A percentile compares a stretch with the other conserved stretches of the same genome.
Conservation (phyloP, 2,329 filamentous ascomycete species). For the Thermomyces lanuginosus region DNA sequence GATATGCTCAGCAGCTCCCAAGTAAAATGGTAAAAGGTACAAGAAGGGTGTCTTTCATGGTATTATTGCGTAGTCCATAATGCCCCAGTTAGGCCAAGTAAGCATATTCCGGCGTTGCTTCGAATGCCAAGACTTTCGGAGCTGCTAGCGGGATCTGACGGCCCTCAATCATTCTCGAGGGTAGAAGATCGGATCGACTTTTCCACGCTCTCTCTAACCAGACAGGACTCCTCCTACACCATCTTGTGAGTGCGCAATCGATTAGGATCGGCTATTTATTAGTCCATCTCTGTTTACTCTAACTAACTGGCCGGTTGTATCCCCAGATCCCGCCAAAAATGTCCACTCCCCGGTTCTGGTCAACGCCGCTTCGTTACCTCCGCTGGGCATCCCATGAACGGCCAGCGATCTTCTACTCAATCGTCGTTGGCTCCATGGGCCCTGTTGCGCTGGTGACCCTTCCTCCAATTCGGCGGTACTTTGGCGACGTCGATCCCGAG, state of each 20-base stretch:
- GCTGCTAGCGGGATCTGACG: neutral
- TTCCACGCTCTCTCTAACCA: constrained; percentile 3
- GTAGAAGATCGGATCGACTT: constrained; percentile 1
- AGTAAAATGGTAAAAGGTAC: no score
- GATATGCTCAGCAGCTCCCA: no score
- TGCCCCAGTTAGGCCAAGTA: no score
- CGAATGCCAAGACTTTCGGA: constrained; percentile 25
- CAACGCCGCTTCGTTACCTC: constrained; percentile 64
- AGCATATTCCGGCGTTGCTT: constrained; percentile 26
- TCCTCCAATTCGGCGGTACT: constrained; percentile 52
- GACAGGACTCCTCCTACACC: neutral
- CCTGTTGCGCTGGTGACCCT: constrained; percentile 54
- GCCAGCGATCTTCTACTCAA: constrained; percentile 81
- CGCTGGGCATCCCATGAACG: constrained; percentile 77
- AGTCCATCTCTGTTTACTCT: neutral
- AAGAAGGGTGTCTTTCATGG: no score
- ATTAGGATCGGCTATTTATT: no score
- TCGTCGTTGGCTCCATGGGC: constrained; percentile 55
- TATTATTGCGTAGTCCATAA: no score
- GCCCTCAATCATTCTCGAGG: constrained; percentile 1
- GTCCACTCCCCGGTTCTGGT: constrained; percentile 63
- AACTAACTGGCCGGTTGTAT: constrained; percentile 1
- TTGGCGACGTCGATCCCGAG: constrained; percentile 58
- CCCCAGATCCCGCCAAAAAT: constrained; percentile 16
- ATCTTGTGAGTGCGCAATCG: neutral